phyloP scores from a whole-genome alignment of 2,329 filamentous ascomycete species.

The Thielaviopsis euricoi region DNA sequence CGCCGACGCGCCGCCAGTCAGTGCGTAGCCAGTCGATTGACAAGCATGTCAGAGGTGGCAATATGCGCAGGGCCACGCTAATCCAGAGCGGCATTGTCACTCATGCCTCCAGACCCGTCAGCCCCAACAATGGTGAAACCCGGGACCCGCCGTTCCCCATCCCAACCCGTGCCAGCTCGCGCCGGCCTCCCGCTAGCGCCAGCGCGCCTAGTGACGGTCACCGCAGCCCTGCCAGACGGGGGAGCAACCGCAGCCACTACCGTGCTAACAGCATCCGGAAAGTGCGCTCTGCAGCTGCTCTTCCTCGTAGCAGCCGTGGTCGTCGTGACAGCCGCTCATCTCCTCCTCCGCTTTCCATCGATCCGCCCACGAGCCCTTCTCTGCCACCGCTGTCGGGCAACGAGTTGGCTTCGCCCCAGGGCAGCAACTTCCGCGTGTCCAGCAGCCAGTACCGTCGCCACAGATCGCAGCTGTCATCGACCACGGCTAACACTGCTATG shows the following conservation, averaged over 20 bases:
- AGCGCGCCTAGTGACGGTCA: constrained; percentile 56
- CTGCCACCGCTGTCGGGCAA: constrained; percentile 55
- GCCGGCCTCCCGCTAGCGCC: constrained; percentile 48
- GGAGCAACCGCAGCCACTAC: constrained; percentile 30
- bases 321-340: constrained; percentile 42
- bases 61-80: constrained; percentile 63
- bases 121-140: constrained; percentile 45
- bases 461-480: constrained; percentile 43
- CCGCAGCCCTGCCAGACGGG: constrained; percentile 55
- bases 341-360: constrained; percentile 46
- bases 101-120: constrained; percentile 41
- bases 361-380: constrained; percentile 50
- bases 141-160: constrained; percentile 76
- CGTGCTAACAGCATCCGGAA: constrained; percentile 56
- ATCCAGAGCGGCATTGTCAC: constrained; percentile 63
- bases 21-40: constrained; percentile 12
- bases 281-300: constrained; percentile 63
- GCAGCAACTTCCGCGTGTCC: constrained; percentile 14
- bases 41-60: constrained; percentile 29
- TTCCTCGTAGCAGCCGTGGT: constrained; percentile 37
- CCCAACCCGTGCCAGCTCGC: constrained; percentile 73
- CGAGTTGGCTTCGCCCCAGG: constrained; percentile 46
- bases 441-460: constrained; percentile 28
- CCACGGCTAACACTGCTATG: constrained; percentile 33
- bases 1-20: constrained; percentile 18